phyloP scores from a whole-genome alignment of 1,284 basidiomycete genomes.

The Calocybe gambosa region DNA sequence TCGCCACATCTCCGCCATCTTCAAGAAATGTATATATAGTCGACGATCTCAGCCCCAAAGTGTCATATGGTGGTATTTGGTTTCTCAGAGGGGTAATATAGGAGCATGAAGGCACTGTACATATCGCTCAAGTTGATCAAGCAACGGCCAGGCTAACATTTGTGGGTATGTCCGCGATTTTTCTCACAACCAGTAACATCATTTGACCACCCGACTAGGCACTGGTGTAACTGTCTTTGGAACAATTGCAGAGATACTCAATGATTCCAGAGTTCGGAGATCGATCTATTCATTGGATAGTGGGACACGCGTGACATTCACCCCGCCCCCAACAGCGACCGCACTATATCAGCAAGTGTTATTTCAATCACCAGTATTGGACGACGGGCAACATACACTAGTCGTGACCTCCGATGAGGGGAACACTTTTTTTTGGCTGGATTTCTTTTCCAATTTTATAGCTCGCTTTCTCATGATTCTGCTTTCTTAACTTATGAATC shows the following conservation, averaged over 20 bases:
- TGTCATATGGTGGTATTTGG: constrained; percentile 6
- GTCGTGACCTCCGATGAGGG: too few relatives aligned
- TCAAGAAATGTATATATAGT: neutral
- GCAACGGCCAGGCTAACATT: constrained; percentile 10
- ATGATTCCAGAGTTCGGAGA: too few relatives aligned
- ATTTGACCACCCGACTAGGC: constrained; percentile 8
- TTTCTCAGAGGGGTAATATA: neutral
- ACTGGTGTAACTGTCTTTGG: constrained; percentile 16
- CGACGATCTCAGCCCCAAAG: neutral
- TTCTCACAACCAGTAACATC: neutral
- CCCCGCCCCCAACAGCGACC: too few relatives aligned
- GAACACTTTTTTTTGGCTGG: too few relatives aligned
- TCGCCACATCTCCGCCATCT: neutral
- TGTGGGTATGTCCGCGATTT: constrained; percentile 1
- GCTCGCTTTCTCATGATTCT: too few relatives aligned
- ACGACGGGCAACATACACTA: too few relatives aligned
- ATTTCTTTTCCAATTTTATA: too few relatives aligned
- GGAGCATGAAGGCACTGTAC: constrained; percentile 3
- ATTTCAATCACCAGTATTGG: too few relatives aligned
- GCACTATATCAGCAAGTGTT: too few relatives aligned
- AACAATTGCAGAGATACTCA: constrained; percentile 9
- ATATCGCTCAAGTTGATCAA: constrained; percentile 1
- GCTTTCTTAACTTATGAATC: too few relatives aligned
- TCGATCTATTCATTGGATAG: too few relatives aligned
- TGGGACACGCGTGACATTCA: too few relatives aligned